Evolutionary conservation across 805 yeast genomes (phyloP).

Genomic region (Wickerhamiella brachini): DNA sequence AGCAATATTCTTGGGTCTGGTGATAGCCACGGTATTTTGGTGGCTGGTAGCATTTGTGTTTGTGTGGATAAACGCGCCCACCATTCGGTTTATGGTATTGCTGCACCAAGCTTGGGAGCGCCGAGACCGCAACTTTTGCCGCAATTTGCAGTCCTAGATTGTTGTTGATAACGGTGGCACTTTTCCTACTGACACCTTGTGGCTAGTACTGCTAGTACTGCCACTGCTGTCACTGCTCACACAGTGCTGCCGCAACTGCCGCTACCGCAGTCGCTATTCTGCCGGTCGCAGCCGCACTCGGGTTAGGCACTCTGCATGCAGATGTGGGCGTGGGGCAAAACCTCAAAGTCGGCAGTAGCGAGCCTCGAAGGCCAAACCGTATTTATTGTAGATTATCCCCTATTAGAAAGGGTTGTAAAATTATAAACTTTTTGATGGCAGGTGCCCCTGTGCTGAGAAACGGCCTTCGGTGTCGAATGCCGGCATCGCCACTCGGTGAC

Average conservation of each 20-base stretch:
- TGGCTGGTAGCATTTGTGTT: conserved; percentile 94
- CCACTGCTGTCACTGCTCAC: too few species aligned
- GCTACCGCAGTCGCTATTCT: too few species aligned
- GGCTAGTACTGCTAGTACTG: too few species aligned
- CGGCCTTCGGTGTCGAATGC: background rate
- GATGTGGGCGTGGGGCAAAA: too few species aligned
- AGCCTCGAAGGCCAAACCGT: background rate
- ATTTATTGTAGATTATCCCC: background rate
- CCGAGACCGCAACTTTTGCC: background rate
- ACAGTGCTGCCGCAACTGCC: too few species aligned
- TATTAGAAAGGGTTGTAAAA: background rate
- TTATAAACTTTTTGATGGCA: background rate
- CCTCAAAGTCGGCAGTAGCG: too few species aligned
- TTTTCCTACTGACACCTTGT: too few species aligned
- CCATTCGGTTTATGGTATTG: background rate
- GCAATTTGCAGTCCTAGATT: background rate
- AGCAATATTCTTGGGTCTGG: conserved; percentile 27
- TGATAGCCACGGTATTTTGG: conserved; percentile 94
- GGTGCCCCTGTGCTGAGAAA: background rate
- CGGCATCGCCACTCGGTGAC: background rate
- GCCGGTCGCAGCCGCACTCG: too few species aligned
- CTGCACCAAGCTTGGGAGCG: background rate
- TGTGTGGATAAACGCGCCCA: conserved; percentile 26
- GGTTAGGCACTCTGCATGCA: too few species aligned
- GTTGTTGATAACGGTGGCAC: too few species aligned